phyloP scores from a whole-genome alignment of 1,284 basidiomycete species.

The Coniferiporia weirii region DNA sequence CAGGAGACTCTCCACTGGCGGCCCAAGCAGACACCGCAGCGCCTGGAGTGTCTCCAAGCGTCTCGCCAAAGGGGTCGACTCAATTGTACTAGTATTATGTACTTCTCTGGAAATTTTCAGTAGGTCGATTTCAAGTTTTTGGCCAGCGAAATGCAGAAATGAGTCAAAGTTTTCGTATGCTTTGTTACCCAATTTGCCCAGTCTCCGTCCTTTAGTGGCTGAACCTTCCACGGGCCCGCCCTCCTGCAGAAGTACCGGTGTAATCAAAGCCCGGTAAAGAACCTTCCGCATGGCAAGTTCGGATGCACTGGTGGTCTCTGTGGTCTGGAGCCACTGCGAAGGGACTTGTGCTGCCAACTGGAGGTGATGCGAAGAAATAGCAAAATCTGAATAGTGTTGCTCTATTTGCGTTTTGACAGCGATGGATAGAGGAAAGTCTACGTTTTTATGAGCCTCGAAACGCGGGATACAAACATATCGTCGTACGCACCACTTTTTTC shows the following conservation, averaged over 20 bases:
- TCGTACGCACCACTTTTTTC: slow-evolving; percentile 31
- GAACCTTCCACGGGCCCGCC: not conserved
- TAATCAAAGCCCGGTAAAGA: slow-evolving; percentile 55
- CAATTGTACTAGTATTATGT: not conserved
- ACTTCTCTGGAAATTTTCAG: slow-evolving; percentile 11
- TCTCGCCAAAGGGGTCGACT: slow-evolving; percentile 22
- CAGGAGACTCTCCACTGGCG: slow-evolving; percentile 36
- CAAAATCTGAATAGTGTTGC: slow-evolving; percentile 1
- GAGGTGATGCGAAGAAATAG: slow-evolving; percentile 33
- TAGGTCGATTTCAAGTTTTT: slow-evolving; percentile 24
- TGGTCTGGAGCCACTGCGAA: slow-evolving; percentile 34
- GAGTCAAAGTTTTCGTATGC: slow-evolving; percentile 31
- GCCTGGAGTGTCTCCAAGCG: slow-evolving; percentile 35
- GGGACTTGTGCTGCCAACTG: slow-evolving; percentile 54
- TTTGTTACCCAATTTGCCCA: slow-evolving; percentile 32
- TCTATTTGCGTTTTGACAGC: slow-evolving; percentile 22
- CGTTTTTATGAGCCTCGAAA: slow-evolving; percentile 21
- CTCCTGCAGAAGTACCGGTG: not conserved
- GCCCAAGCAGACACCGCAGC: slow-evolving; percentile 36
- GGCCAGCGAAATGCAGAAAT: slow-evolving; percentile 26
- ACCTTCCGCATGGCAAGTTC: slow-evolving; percentile 54
- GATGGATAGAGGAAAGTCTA: slow-evolving; percentile 39
- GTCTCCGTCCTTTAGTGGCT: slow-evolving; percentile 14
- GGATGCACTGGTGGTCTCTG: slow-evolving; percentile 24
- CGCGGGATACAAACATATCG: slow-evolving; percentile 16